These are phyloP conservation scores for Wickerhamiella musiphila DNA, from an alignment of 805 yeast species.

Conservation along the genomic window DNA sequence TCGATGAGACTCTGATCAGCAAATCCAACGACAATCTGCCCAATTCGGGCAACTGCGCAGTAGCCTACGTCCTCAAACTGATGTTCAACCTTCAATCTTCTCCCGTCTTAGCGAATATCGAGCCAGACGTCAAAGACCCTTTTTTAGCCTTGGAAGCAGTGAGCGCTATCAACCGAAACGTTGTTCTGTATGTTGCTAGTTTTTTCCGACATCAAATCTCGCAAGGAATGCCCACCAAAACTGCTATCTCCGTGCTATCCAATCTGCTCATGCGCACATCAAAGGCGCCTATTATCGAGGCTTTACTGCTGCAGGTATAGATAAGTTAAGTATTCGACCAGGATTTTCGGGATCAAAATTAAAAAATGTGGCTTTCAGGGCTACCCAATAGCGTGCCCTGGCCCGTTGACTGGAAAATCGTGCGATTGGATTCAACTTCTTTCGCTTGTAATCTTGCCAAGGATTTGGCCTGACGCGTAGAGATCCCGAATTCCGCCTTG, in stretches of 20 bases:
- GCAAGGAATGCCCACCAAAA: no score
- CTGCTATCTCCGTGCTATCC: no score
- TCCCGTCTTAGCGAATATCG: neutral
- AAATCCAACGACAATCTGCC: slow-evolving; percentile 16
- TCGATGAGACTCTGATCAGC: slow-evolving; percentile 19
- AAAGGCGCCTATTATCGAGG: no score
- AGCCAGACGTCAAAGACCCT: no score
- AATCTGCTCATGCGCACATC: no score
- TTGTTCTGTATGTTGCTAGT: slow-evolving; percentile 4
- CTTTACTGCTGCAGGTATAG: no score
- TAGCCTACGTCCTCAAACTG: slow-evolving; percentile 15
- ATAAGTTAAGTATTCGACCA: neutral
- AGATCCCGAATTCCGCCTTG: slow-evolving; percentile 5
- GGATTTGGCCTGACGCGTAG: slow-evolving; percentile 12
- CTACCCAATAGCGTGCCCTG: slow-evolving; percentile 16
- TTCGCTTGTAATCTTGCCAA: slow-evolving; percentile 7
- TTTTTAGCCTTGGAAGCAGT: slow-evolving; percentile 3
- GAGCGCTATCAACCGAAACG: slow-evolving; percentile 1
- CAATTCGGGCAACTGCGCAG: slow-evolving; percentile 28
- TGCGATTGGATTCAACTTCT: slow-evolving; percentile 3
- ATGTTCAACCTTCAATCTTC: slow-evolving; percentile 4
- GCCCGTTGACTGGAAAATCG: slow-evolving; percentile 1
- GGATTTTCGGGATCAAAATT: slow-evolving; percentile 2
- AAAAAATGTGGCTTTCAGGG: slow-evolving; percentile 13
- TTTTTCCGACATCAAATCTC: no score